Evolutionary conservation across 352 stramenopile species (phyloP).

Genomic region (Phytophthora sp.): DNA sequence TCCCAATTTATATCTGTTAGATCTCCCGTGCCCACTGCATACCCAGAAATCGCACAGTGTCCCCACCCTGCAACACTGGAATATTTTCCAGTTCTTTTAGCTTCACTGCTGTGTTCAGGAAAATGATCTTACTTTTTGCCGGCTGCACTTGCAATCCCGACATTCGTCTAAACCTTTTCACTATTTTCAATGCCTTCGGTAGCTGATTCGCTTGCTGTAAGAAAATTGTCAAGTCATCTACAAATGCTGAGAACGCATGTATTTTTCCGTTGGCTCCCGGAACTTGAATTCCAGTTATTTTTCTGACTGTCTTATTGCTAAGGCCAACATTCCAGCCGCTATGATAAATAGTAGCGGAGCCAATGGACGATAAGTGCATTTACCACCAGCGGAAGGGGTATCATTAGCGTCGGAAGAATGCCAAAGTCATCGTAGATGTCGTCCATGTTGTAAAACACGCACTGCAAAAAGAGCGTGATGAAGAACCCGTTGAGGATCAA

Average conservation of each 20-base stretch:
- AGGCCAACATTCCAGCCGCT: background rate
- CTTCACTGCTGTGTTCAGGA: background rate
- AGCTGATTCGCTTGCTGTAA: background rate
- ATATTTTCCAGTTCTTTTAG: background rate
- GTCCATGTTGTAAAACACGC: background rate
- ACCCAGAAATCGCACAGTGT: background rate
- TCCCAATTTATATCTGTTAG: background rate
- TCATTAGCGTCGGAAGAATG: background rate
- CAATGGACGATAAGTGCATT: background rate
- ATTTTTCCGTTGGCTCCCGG: background rate
- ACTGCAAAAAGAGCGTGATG: background rate
- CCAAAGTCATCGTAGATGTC: background rate
- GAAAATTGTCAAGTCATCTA: constrained; percentile 3
- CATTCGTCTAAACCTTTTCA: background rate
- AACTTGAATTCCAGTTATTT: background rate
- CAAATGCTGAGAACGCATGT: constrained; percentile 3
- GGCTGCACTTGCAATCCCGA: background rate
- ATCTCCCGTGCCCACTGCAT: background rate
- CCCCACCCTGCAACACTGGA: background rate
- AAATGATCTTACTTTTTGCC: background rate
- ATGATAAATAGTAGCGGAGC: background rate
- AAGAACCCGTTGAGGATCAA: background rate
- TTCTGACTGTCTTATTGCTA: background rate
- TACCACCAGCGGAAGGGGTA: background rate
- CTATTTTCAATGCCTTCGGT: background rate